Conservation (phyloP, 2,329 filamentous ascomycete genomes). For the Fusarium solani-melongenae region DNA sequence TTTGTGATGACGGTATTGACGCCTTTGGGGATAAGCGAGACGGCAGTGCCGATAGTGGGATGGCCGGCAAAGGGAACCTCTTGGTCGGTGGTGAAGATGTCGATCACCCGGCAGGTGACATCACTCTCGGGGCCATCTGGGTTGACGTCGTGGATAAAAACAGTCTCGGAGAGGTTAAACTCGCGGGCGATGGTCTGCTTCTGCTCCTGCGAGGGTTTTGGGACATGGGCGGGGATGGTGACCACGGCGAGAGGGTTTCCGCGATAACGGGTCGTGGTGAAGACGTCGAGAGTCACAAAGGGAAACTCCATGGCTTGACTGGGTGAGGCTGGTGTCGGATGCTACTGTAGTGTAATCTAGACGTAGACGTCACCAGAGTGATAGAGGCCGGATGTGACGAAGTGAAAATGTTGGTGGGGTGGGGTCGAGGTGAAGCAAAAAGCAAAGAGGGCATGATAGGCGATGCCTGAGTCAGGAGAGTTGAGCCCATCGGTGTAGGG, state of each 20-base stretch:
- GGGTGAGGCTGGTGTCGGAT: constrained; percentile 1
- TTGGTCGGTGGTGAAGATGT: constrained; percentile 67
- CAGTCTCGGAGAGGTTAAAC: constrained; percentile 73
- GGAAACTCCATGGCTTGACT: constrained; percentile 51
- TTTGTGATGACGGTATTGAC: constrained; percentile 62
- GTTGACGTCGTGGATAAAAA: constrained; percentile 65
- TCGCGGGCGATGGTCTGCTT: constrained; percentile 71
- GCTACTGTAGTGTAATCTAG: background rate
- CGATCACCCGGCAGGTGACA: constrained; percentile 55
- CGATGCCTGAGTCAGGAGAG: constrained; percentile 25
- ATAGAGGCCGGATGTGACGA: constrained; percentile 20
- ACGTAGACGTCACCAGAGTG: constrained; percentile 24
- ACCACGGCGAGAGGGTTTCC: constrained; percentile 73
- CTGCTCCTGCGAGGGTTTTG: constrained; percentile 58
- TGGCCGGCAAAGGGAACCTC: constrained; percentile 73
- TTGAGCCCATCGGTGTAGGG: constrained; percentile 21
- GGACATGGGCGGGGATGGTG: constrained; percentile 56
- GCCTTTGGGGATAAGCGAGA: constrained; percentile 56
- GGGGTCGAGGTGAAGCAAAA: constrained; percentile 14
- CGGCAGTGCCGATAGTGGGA: constrained; percentile 68
- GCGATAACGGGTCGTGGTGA: constrained; percentile 61
- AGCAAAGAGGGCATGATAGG: constrained; percentile 1
- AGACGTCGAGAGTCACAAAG: constrained; percentile 68
- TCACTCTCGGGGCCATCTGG: constrained; percentile 43
- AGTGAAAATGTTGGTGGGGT: constrained; percentile 26